These are phyloP conservation scores for Primulina huaijiensis DNA, from an alignment of 257 asterid genomes.

Conservation along the genomic window DNA sequence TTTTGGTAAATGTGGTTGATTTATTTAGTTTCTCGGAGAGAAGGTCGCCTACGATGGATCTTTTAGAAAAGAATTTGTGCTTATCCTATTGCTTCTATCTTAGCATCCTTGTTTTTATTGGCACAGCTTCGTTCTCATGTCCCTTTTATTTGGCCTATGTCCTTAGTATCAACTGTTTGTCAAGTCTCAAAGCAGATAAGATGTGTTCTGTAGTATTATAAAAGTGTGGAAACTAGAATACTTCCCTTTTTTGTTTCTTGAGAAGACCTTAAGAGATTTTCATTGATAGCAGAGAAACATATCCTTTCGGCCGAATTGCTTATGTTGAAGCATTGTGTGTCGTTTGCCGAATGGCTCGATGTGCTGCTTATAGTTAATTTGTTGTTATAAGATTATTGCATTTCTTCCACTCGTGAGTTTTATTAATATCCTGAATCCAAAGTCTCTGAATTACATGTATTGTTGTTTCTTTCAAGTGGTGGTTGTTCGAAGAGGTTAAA, in stretches of 20 bases:
- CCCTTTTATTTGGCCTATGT: not conserved
- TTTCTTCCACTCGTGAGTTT: not conserved
- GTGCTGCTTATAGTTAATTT: not conserved
- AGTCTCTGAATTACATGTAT: no score
- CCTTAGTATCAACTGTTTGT: not conserved
- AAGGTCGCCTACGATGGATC: not conserved
- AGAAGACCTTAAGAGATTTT: no score
- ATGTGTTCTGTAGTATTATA: not conserved
- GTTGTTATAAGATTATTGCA: not conserved
- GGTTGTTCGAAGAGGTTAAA: not conserved
- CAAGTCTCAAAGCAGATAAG: not conserved
- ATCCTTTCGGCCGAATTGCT: not conserved
- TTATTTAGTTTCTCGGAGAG: not conserved
- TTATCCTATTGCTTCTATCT: no score
- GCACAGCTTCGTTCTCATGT: no score
- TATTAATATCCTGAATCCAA: not conserved
- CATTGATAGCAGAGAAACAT: not conserved
- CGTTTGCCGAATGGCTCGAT: not conserved
- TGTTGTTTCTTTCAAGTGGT: not conserved
- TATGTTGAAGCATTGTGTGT: not conserved
- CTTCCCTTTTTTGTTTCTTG: no score
- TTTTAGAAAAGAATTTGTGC: no score
- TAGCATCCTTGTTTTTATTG: not conserved
- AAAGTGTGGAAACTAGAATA: not conserved
- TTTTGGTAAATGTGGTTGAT: not conserved